Base-by-base conservation (phyloP, 192 early-diverging fungal genomes). In the Gryganskiella cystojenkinii region DNA sequence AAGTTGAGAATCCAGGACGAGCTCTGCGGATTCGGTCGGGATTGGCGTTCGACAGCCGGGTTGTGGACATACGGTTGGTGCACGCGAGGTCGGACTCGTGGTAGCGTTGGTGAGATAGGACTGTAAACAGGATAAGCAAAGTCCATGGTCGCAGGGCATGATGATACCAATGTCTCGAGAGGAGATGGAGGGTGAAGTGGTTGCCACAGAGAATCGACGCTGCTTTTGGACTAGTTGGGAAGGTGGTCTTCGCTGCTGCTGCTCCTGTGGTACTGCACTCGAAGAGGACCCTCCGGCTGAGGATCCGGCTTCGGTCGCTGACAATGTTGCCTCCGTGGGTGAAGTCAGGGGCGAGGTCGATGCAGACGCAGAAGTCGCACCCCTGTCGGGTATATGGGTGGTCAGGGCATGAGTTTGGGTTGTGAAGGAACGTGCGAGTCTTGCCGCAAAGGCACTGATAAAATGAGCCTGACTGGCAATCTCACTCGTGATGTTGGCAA, bases 81-180 rank as follows among this genome's bases (percentile, higher is more conserved):
- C 68, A 2, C 74, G 52, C n/a, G 74, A 49, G 27, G 68, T 61
- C 0, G 65, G 44, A 30, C 28, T 78, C 15, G 63, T 59, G 4
- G 56, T 64, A 4, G 70, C 56, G 34, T 78, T 78, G 44, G 62
- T 64, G 24, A 78, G 43, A 25, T 68, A 69, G 11, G 74, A 63
- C 37, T 78, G 74, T 6, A 78, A 66, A 35, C 74, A 78, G 9
- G 64, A 56, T 22, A 78, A 56, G 42, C 74, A 78, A 25, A 78
- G 74, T 22, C 74, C 74, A 37, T 78, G 74, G 6, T 78, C 44
- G 43, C 74, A 78, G 15, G 74, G 67, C 56, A 78, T 64, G 34
- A 69, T 25, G 17, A 78, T 22, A 2, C 74, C 74, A 53, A 78
- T 63, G 10, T 78, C 74, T 15, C 62, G 61, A 42, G 74, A 68